A percentile compares a stretch with the other conserved stretches of the same genome.
phyloP scores from a whole-genome alignment of 2,329 filamentous ascomycete species.

The Fusarium sp. region DNA sequence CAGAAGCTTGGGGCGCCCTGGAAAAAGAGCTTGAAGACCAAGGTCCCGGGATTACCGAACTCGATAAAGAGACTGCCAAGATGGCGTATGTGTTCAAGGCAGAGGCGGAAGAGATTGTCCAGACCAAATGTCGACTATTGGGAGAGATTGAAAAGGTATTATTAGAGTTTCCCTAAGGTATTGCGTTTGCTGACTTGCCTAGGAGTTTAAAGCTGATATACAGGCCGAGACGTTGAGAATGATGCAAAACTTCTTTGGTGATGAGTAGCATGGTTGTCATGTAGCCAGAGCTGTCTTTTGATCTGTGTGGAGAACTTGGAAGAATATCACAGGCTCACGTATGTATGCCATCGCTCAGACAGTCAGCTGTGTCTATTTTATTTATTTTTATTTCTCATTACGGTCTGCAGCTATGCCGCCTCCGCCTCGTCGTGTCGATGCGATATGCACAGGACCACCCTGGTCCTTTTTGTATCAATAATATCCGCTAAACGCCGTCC shows the following conservation, averaged over 20 bases:
- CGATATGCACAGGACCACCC: constrained; percentile 13
- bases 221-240: constrained; percentile 42
- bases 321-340: constrained; percentile 3
- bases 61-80: not conserved
- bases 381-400: constrained; percentile 35
- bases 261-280: constrained; percentile 9
- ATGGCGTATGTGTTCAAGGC: constrained; percentile 22
- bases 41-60: not conserved
- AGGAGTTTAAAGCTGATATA: constrained; percentile 45
- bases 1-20: constrained; percentile 34
- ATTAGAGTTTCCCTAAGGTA: rapidly evolving
- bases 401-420: constrained; percentile 11
- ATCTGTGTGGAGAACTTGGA: not conserved
- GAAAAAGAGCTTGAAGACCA: not conserved
- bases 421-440: constrained; percentile 7
- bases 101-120: constrained; percentile 39
- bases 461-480: constrained; percentile 29
- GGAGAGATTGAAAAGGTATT: constrained; percentile 45
- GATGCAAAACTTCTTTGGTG: constrained; percentile 41
- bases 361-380: constrained; percentile 38
- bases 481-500: constrained; percentile 40
- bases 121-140: constrained; percentile 34
- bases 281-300: not conserved
- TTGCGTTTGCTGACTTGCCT: not conserved
- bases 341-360: constrained; percentile 14